phyloP scores from a whole-genome alignment of 495 filamentous ascomycete genomes.

The Penicillium soppii region DNA sequence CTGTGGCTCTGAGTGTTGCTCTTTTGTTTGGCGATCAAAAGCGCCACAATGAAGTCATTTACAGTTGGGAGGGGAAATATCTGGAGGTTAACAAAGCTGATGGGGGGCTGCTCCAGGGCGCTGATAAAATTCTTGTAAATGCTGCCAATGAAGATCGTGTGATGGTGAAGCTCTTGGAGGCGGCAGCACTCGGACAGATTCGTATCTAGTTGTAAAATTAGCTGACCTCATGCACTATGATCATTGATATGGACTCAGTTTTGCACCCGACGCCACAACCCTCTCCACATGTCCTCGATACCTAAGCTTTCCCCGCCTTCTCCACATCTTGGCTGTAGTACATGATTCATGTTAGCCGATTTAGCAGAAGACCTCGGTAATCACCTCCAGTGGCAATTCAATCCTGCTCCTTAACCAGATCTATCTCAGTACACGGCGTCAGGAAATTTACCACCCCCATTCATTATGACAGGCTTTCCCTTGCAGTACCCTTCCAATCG shows the following conservation, averaged over 20 bases:
- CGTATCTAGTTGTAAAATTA: neutral
- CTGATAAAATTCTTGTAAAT: conserved; percentile 10
- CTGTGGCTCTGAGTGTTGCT: conserved; percentile 38
- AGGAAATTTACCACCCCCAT: neutral
- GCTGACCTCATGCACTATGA: too few species aligned
- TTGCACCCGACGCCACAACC: too few species aligned
- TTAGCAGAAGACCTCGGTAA: neutral
- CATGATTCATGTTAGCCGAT: conserved; percentile 4
- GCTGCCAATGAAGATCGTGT: conserved; percentile 14
- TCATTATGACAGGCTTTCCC: conserved; percentile 37
- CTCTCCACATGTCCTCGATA: too few species aligned
- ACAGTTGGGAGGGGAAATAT: conserved; percentile 37
- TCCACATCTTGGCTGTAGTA: conserved; percentile 4
- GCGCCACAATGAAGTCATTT: conserved; percentile 39
- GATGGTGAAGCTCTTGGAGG: conserved; percentile 8
- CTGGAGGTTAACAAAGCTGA: conserved; percentile 37
- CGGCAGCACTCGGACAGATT: neutral
- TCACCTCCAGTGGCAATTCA: neutral
- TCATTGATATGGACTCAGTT: too few species aligned
- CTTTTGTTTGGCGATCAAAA: conserved; percentile 33
- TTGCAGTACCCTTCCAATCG: conserved; percentile 19
- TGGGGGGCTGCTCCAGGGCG: conserved; percentile 23
- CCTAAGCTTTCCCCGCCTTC: conserved; percentile 3
- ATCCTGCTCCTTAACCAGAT: too few species aligned
- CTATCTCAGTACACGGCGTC: too few species aligned